Evolutionary conservation across 2,329 filamentous ascomycete genomes (phyloP).

Genomic region (Alternaria brassicicola): DNA sequence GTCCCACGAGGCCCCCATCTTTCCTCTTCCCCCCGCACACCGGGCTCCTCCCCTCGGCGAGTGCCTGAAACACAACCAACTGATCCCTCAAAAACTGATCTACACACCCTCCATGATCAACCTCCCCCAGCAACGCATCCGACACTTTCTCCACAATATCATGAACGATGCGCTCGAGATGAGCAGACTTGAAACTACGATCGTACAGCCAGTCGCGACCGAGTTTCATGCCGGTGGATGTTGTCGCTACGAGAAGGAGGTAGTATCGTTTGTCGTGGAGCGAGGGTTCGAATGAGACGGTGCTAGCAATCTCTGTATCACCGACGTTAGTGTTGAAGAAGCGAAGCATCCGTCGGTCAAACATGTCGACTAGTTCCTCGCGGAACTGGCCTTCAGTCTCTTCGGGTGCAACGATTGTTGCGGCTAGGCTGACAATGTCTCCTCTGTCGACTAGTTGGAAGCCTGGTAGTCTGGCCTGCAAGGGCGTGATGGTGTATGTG

Average conservation of each 20-base stretch:
- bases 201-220: conserved; percentile 60
- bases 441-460: conserved; percentile 47
- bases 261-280: conserved; percentile 56
- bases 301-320: conserved; percentile 18
- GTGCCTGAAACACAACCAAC: conserved; percentile 63
- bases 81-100: conserved; percentile 65
- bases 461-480: conserved; percentile 40
- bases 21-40: conserved; percentile 42
- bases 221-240: conserved; percentile 55
- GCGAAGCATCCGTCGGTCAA: conserved; percentile 19
- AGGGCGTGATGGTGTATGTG: conserved; percentile 56
- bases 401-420: conserved; percentile 49
- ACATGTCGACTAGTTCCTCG: conserved; percentile 33
- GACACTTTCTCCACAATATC: conserved; percentile 54
- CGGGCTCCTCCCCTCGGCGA: conserved; percentile 53
- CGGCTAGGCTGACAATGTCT: conserved; percentile 36
- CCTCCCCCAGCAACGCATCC: conserved; percentile 53
- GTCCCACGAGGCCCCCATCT: conserved; percentile 26
- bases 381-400: conserved; percentile 38
- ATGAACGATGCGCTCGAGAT: conserved; percentile 34
- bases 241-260: conserved; percentile 62
- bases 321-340: conserved; percentile 20
- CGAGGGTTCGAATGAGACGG: conserved; percentile 50
- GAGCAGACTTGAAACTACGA: conserved; percentile 27
- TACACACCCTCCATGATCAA: conserved; percentile 56